Evolutionary conservation across 1,284 basidiomycete genomes (phyloP), one percentile per base, ranked within the genome.

Genomic region (Apiotrichum siamense): DNA sequence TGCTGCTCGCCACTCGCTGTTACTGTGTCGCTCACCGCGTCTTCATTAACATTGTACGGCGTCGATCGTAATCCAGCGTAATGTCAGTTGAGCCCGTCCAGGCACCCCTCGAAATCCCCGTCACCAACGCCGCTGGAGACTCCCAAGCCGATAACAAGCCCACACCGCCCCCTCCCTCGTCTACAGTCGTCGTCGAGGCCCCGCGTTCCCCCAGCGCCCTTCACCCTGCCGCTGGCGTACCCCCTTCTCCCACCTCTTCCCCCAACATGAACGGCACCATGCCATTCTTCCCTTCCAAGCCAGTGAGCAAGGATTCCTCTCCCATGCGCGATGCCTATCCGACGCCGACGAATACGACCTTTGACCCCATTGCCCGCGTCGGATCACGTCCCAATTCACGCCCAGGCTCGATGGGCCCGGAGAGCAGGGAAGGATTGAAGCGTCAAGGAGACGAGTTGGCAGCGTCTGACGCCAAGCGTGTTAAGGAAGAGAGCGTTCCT

Each of bases 181-280:
- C 66, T 3, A 70, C 65, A n/a, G n/a, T n/a, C 15, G 51, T 66
- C 1, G 66, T 59, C 15, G 68, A 69, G 49, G 63, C 67, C 1
- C 62, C 67, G 5, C 60, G 58, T 33, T 61, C 58, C 3, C 67
- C 67, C 11, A 63, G 64, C 29, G 49, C 63, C 12, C 35, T 48
- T 21, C 62, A 66, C 39, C 52, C 58, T 3, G 59, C 60, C 23
- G 38, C 38, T 20, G 38, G 38, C 38, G 23, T 31, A 4, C 41
- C n/a, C 11, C 17, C 41, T 20, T 24, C 26, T 18, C 17, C 27
- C 10, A 18, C 20, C 37, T 10, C 49, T 21, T 17, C 33, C 27
- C 3, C 29, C 47, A 24, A n/a, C 37, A 41, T 43, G 41, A 43
- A 43, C 27, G 41, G 41, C 41, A 4, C 27, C n/a, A 43, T 43